These are phyloP conservation scores for Papiliotrema terrestris DNA, from an alignment of 1,284 basidiomycete species.

Conservation along the genomic window DNA sequence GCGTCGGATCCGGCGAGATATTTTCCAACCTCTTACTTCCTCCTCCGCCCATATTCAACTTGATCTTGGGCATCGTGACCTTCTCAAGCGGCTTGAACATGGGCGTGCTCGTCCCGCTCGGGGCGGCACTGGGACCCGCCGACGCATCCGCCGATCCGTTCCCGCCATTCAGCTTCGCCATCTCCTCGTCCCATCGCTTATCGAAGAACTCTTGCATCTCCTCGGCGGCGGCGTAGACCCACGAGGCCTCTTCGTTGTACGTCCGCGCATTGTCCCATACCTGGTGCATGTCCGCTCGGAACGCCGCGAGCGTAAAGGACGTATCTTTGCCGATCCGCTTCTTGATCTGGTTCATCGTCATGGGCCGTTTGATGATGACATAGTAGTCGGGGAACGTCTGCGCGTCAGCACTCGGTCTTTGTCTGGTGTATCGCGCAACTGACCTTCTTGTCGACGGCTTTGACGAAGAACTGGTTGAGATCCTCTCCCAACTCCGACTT, in stretches of 20 bases:
- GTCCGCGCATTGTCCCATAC: conserved; percentile 92
- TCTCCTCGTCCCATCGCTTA: conserved; percentile 49
- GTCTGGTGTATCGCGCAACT: conserved; percentile 16
- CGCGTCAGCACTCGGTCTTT: not conserved
- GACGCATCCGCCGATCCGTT: not conserved
- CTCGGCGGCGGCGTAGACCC: conserved; percentile 90
- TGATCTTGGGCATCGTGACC: conserved; percentile 31
- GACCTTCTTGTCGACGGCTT: conserved; percentile 70
- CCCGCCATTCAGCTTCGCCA: conserved; percentile 11
- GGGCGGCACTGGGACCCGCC: not conserved
- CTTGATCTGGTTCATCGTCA: conserved; percentile 81
- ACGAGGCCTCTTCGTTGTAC: conserved; percentile 67
- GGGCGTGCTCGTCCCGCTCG: conserved; percentile 41
- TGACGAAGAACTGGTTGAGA: conserved; percentile 78
- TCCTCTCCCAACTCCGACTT: conserved; percentile 61
- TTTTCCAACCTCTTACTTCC: conserved; percentile 18
- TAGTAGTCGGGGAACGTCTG: conserved; percentile 92
- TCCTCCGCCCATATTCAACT: conserved; percentile 19
- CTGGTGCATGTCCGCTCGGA: conserved; percentile 72
- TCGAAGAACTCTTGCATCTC: conserved; percentile 85
- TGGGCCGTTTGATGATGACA: conserved; percentile 66
- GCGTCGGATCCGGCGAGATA: conserved; percentile 1
- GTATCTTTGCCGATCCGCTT: conserved; percentile 70
- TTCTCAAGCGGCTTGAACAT: conserved; percentile 39
- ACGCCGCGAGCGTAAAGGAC: conserved; percentile 72